Evolutionary conservation across 2,329 filamentous ascomycete species (phyloP).

Genomic region (Dactylonectria estremocensis): DNA sequence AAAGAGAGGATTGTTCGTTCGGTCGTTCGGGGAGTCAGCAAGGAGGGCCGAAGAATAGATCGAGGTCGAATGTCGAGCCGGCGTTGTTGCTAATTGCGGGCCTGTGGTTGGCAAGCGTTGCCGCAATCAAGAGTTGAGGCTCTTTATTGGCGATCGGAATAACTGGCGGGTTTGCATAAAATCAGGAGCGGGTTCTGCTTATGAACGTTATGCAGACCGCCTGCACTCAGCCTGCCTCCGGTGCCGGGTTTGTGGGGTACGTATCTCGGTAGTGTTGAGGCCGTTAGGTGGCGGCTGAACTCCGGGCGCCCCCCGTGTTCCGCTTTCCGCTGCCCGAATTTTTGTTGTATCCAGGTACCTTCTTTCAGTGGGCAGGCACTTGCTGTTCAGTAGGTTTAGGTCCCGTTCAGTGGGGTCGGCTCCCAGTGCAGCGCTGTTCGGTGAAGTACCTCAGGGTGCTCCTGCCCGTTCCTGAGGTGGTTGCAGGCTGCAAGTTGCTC

Average conservation of each 20-base stretch:
- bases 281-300: constrained; percentile 38
- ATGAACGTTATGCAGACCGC: constrained; percentile 30
- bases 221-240: constrained; percentile 30
- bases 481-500: too few relatives aligned
- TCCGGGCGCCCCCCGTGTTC: constrained; percentile 40
- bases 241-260: constrained; percentile 32
- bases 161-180: constrained; percentile 40
- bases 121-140: constrained; percentile 33
- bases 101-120: constrained; percentile 50
- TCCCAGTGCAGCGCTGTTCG: too few relatives aligned
- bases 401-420: too few relatives aligned
- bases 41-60: constrained; percentile 1
- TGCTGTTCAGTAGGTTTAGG: too few relatives aligned
- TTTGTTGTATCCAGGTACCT: not conserved
- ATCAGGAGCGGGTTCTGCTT: not conserved
- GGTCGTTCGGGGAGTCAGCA: constrained; percentile 3
- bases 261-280: constrained; percentile 12
- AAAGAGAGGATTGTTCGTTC: constrained; percentile 11
- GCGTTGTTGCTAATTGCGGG: constrained; percentile 48
- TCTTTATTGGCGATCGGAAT: constrained; percentile 38
- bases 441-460: too few relatives aligned
- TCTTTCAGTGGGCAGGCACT: too few relatives aligned
- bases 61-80: constrained; percentile 11
- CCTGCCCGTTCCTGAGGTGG: too few relatives aligned
- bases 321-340: constrained; percentile 23